Percentiles rank a stretch among this genome's conserved stretches.
These are phyloP conservation scores for Gloeopeniophorella convolvens DNA, from an alignment of 768 basidiomycete species.

Conservation along the genomic window DNA sequence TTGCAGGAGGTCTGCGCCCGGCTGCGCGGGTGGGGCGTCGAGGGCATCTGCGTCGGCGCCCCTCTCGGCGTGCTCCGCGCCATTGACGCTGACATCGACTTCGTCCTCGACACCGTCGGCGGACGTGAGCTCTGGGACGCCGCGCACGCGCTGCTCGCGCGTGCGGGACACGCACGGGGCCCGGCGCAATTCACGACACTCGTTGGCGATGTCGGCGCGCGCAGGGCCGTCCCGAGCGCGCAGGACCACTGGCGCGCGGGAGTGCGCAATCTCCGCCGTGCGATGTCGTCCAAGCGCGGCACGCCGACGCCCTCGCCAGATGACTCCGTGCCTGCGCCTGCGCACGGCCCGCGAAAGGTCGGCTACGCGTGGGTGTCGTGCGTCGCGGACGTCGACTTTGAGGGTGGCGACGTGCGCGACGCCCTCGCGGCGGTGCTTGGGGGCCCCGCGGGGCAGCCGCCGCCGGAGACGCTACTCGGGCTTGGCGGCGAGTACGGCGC, in stretches of 20 bases:
- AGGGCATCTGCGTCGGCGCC: constrained; percentile 67
- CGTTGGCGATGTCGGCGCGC: constrained; percentile 59
- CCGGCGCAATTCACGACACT: constrained; percentile 69
- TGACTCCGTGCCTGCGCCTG: constrained; percentile 1
- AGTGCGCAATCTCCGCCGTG: constrained; percentile 48
- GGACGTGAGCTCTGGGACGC: constrained; percentile 77
- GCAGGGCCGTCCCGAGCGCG: constrained; percentile 58
- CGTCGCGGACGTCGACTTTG: constrained; percentile 77
- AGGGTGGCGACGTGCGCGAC: constrained; percentile 67
- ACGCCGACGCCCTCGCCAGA: not conserved
- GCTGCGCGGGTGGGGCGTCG: constrained; percentile 63
- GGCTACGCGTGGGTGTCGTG: constrained; percentile 81
- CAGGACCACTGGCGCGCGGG: constrained; percentile 71
- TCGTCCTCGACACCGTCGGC: constrained; percentile 77
- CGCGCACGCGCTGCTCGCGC: constrained; percentile 49
- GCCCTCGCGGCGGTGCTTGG: constrained; percentile 36
- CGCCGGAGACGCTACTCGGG: constrained; percentile 24
- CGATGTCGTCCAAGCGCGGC: constrained; percentile 15
- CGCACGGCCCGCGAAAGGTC: constrained; percentile 35
- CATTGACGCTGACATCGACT: constrained; percentile 65
- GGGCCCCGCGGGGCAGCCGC: constrained; percentile 32
- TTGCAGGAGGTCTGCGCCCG: constrained; percentile 34
- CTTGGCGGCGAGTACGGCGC: constrained; percentile 29
- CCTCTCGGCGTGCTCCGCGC: constrained; percentile 46
- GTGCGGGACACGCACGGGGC: constrained; percentile 27